Evolutionary conservation across 2,329 filamentous ascomycete species (phyloP), one percentile per base, ranked within the genome.

Genomic region (Microsporum audouinii): DNA sequence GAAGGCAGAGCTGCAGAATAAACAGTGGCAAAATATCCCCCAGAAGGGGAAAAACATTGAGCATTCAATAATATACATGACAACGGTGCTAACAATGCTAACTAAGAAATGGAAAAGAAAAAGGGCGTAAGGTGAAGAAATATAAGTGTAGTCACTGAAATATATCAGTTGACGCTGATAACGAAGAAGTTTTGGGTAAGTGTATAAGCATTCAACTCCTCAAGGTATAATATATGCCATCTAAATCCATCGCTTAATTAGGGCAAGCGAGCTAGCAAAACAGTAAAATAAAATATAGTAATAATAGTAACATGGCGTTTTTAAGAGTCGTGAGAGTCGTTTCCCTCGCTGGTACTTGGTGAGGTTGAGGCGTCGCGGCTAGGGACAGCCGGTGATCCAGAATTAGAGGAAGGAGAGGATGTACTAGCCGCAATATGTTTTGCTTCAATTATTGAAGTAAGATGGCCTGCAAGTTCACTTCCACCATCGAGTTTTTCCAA

Each of bases 401-500:
- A 57, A 41, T 60, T 60, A 7, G 62, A 45, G 31, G 14, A 2
- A 5, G 51, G 33, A 23, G 51, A 36, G 8, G 51, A 36, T 34
- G 51, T 3, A 7, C 61, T 62, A 1, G 67, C 58, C n/a, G 66
- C 61, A 33, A 72, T 70, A 4, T 64, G 65, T 64, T 78, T 78
- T 10, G 69, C 68, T 51, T 74, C 69, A 36, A 77, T 70, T 23
- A 77, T 60, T 60, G 82, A 81, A 10, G 85, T 75, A 3, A 96
- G 79, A 64, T 85, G 80, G 39, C 87, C 82, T 34, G 88, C 89
- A 2, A 89, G 79, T 65, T 91, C 86, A 7, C 82, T 86, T 62
- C 89, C 89, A 1, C 89, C 90, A 59, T 94, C 87, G 43, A 96
- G 82, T 70, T 89, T 91, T 66, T 84, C 80, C 5, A 96, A 80